Percentiles rank a stretch among this genome's conserved stretches.
Evolutionary conservation across 768 basidiomycete species (phyloP).

Genomic region (Mrakia frigida): DNA sequence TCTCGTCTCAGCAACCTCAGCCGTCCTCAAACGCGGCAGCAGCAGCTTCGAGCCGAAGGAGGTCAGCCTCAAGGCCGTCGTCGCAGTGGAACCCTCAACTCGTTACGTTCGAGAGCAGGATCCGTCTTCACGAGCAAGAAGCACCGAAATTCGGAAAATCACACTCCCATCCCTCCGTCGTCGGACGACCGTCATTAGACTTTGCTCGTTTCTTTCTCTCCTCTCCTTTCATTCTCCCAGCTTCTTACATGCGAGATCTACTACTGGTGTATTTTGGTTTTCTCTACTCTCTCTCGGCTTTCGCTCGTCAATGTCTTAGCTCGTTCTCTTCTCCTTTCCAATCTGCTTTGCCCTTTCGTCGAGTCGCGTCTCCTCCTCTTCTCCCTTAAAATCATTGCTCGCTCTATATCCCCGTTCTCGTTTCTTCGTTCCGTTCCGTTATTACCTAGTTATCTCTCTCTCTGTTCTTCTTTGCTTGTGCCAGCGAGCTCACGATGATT

Average conservation of each 20-base stretch:
- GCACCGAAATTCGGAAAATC: background rate
- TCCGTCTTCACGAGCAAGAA: constrained; percentile 27
- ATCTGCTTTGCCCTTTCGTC: background rate
- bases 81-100: constrained; percentile 27
- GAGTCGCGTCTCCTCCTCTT: no score
- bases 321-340: background rate
- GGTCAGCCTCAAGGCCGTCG: background rate
- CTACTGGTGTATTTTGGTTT: background rate
- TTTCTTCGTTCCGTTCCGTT: no score
- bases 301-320: background rate
- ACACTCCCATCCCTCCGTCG: background rate
- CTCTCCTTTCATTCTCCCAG: background rate
- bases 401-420: no score
- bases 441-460: no score
- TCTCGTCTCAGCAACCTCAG: background rate
- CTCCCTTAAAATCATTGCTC: no score
- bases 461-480: no score
- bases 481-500: no score
- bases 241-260: background rate
- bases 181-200: background rate
- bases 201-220: background rate
- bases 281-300: background rate
- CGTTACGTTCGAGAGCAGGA: constrained; percentile 25
- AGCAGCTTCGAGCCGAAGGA: constrained; percentile 16
- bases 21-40: constrained; percentile 1